phyloP scores from a whole-genome alignment of 306 rosid species.

The Lathyrus oleraceus region DNA sequence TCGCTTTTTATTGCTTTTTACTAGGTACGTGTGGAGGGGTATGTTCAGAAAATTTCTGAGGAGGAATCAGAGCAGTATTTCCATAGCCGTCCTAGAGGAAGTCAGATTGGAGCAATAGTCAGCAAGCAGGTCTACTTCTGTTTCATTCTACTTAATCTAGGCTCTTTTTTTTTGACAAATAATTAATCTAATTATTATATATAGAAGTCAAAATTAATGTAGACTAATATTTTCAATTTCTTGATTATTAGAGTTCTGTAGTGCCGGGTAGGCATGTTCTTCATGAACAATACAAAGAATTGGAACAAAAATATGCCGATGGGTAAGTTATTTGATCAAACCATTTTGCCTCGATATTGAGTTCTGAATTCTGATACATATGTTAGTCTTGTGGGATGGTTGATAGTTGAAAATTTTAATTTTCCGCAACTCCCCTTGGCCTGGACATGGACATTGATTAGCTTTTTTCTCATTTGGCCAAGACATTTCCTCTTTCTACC shows the following conservation, averaged over 20 bases:
- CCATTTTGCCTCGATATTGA: constrained; percentile 12
- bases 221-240: constrained; percentile 30
- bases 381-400: constrained; percentile 20
- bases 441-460: constrained; percentile 16
- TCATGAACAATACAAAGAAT: constrained; percentile 60
- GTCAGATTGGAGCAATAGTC: constrained; percentile 95
- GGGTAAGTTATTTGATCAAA: constrained; percentile 61
- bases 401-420: constrained; percentile 17
- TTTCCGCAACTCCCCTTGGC: constrained; percentile 10
- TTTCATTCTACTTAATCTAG: constrained; percentile 16
- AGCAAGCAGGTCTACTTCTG: constrained; percentile 85
- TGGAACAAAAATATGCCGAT: constrained; percentile 73
- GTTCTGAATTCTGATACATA: constrained; percentile 16
- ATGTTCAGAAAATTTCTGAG: constrained; percentile 80
- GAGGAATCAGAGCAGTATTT: constrained; percentile 89
- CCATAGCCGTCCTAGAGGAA: constrained; percentile 96
- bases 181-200: constrained; percentile 15
- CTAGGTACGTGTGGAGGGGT: constrained; percentile 90
- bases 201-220: constrained; percentile 15
- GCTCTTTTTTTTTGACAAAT: no score
- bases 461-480: constrained; percentile 27
- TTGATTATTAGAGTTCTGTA: constrained; percentile 65
- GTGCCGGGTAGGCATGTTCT: constrained; percentile 89
- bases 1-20: background rate
- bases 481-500: constrained; percentile 22